A percentile compares a stretch with the other conserved stretches of the same genome.
phyloP scores from a whole-genome alignment of 208 protist species.

The Balamuthia mandrillaris region DNA sequence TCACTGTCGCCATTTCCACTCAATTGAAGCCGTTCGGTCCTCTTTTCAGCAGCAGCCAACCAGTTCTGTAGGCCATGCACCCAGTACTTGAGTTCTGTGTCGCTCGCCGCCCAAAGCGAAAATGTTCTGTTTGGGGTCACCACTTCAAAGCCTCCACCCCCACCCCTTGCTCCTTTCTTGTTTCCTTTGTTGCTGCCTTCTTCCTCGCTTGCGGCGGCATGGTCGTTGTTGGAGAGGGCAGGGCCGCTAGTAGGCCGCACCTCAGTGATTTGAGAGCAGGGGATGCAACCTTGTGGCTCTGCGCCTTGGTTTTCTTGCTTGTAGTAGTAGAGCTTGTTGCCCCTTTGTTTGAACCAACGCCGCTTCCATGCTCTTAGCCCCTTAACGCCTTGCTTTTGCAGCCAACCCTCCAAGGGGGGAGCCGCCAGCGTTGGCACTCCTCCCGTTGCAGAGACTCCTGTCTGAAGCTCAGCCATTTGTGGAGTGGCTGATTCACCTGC shows the following conservation, averaged over 20 bases:
- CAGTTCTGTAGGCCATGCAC: too few relatives aligned
- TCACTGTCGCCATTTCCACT: too few relatives aligned
- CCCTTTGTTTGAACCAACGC: slow-evolving; percentile 2
- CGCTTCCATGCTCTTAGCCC: background rate
- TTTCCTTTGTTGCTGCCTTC: background rate
- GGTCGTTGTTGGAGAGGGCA: background rate
- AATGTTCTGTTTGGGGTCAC: too few relatives aligned
- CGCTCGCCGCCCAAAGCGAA: background rate
- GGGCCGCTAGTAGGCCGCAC: background rate
- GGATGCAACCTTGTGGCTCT: background rate
- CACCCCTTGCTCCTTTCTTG: background rate
- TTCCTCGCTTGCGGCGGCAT: background rate
- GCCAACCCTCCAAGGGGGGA: slow-evolving; percentile 26
- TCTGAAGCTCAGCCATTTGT: too few relatives aligned
- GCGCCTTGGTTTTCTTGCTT: background rate
- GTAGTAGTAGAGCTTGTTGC: slow-evolving; percentile 26
- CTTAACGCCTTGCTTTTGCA: slow-evolving; percentile 30
- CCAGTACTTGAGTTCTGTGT: background rate
- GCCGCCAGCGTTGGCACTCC: too few relatives aligned
- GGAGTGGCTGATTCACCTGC: too few relatives aligned
- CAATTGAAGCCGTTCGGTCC: too few relatives aligned
- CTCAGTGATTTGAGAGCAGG: background rate
- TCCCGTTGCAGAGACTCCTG: too few relatives aligned
- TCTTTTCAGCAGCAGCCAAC: too few relatives aligned
- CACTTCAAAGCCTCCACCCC: background rate